Conservation (phyloP, 257 asterid genomes). For the Scutellaria minor region DNA sequence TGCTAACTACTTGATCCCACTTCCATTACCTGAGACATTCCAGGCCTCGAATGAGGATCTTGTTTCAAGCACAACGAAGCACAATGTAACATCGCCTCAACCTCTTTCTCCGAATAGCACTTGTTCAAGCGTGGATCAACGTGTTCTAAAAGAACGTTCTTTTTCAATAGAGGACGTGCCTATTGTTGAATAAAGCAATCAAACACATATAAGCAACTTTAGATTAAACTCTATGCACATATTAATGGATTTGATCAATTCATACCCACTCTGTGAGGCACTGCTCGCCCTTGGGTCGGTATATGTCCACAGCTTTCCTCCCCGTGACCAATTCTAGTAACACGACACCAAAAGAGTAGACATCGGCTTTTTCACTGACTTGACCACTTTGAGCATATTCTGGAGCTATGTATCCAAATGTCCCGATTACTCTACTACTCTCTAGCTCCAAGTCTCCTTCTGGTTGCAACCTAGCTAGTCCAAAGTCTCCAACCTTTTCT, state of each 20-base stretch:
- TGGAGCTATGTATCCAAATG: slow-evolving; percentile 92
- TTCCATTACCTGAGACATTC: slow-evolving; percentile 82
- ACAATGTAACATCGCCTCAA: slow-evolving; percentile 60
- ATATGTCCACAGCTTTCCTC: slow-evolving; percentile 77
- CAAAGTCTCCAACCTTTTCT: slow-evolving; percentile 90
- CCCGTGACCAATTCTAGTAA: slow-evolving; percentile 82
- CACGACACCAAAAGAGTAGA: slow-evolving; percentile 82
- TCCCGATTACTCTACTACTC: slow-evolving; percentile 79
- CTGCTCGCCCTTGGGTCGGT: slow-evolving; percentile 82
- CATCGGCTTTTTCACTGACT: slow-evolving; percentile 81
- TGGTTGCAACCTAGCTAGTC: slow-evolving; percentile 77
- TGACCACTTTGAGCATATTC: slow-evolving; percentile 90
- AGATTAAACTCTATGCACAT: not conserved
- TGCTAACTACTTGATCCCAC: not conserved
- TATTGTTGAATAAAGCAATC: slow-evolving; percentile 30
- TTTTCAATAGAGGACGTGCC: slow-evolving; percentile 84
- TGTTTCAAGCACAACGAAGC: slow-evolving; percentile 70
- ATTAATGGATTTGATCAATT: slow-evolving; percentile 1
- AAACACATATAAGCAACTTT: not conserved
- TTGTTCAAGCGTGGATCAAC: slow-evolving; percentile 63
- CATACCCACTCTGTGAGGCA: slow-evolving; percentile 87
- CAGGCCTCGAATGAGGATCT: slow-evolving; percentile 74
- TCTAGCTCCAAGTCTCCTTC: slow-evolving; percentile 62
- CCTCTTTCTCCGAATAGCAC: slow-evolving; percentile 62
- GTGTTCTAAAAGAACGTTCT: slow-evolving; percentile 45